A percentile compares a stretch with the other conserved stretches of the same genome.
Evolutionary conservation across 768 basidiomycete genomes (phyloP).

Genomic region (Boletus edulis): DNA sequence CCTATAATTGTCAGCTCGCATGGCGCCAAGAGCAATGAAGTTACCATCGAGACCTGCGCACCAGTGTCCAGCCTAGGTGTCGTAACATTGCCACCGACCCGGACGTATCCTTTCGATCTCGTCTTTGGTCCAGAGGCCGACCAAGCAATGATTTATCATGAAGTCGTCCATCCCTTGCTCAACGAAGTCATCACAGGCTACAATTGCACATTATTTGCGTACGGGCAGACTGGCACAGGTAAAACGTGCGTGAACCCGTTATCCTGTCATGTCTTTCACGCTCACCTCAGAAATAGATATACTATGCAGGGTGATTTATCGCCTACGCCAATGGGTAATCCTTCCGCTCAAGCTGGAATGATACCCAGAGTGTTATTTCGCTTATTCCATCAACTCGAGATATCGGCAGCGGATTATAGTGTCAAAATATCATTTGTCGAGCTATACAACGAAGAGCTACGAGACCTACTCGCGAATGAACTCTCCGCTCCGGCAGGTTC

Average conservation of each 20-base stretch:
- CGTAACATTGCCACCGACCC: slow-evolving; percentile 67
- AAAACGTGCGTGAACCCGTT: slow-evolving; percentile 75
- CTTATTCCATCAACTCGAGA: slow-evolving; percentile 86
- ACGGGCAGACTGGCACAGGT: slow-evolving; percentile 97
- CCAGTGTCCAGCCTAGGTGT: slow-evolving; percentile 72
- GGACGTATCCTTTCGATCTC: slow-evolving; percentile 91
- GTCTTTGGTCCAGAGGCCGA: slow-evolving; percentile 98
- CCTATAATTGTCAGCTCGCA: slow-evolving; percentile 81
- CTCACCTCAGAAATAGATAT: slow-evolving; percentile 49
- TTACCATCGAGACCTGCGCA: slow-evolving; percentile 77
- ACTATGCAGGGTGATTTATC: slow-evolving; percentile 97
- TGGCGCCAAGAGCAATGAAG: slow-evolving; percentile 71
- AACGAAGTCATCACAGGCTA: slow-evolving; percentile 94
- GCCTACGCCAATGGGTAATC: slow-evolving; percentile 82
- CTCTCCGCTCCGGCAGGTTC: slow-evolving; percentile 64
- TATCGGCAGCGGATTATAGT: slow-evolving; percentile 74
- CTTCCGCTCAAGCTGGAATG: slow-evolving; percentile 89
- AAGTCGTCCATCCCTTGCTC: slow-evolving; percentile 90
- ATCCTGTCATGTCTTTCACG: neutral
- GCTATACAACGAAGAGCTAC: slow-evolving; percentile 96
- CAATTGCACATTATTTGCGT: slow-evolving; percentile 97
- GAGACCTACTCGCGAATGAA: slow-evolving; percentile 87
- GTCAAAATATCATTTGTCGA: slow-evolving; percentile 95
- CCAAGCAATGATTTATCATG: slow-evolving; percentile 89
- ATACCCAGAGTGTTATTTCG: slow-evolving; percentile 91